Evolutionary conservation across 176 grass and related monocot species (phyloP).

Genomic region (Thinopyrum elongatum): DNA sequence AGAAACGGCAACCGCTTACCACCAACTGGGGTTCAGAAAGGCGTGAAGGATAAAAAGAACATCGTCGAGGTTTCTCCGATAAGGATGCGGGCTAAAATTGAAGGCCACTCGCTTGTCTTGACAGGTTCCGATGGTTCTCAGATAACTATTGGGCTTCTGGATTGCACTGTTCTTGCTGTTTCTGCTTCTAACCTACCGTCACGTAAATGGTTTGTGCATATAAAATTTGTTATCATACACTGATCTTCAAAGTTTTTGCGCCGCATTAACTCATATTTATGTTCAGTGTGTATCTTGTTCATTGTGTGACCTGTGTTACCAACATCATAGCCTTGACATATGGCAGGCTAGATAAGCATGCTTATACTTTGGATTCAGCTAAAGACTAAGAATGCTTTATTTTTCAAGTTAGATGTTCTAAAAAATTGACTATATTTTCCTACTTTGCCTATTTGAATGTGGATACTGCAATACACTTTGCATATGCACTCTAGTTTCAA

Average conservation of each 20-base stretch:
- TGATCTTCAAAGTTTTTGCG: not conserved
- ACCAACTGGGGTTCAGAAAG: constrained; percentile 31
- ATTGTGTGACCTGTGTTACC: not conserved
- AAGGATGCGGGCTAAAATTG: constrained; percentile 56
- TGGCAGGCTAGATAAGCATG: not conserved
- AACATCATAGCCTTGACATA: not conserved
- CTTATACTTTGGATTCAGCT: not conserved
- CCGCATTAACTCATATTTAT: not conserved
- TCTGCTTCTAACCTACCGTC: constrained; percentile 65
- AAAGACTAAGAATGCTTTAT: not conserved
- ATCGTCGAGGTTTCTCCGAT: constrained; percentile 65
- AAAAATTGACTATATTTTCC: not conserved
- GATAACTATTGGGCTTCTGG: constrained; percentile 48
- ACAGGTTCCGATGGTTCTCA: constrained; percentile 44
- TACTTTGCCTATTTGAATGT: not conserved
- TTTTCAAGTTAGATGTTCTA: not conserved
- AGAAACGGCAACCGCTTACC: not conserved
- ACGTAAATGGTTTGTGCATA: constrained; percentile 75
- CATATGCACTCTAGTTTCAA: not conserved
- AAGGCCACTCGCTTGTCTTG: constrained; percentile 55
- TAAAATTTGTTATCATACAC: not conserved
- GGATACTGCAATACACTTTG: not conserved
- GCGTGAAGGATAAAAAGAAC: constrained; percentile 37
- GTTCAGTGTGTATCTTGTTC: not conserved
- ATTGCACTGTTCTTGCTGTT: constrained; percentile 53